These are phyloP conservation scores for Penicillium sclerotigenum DNA, from an alignment of 2,329 filamentous ascomycete species.

Conservation along the genomic window DNA sequence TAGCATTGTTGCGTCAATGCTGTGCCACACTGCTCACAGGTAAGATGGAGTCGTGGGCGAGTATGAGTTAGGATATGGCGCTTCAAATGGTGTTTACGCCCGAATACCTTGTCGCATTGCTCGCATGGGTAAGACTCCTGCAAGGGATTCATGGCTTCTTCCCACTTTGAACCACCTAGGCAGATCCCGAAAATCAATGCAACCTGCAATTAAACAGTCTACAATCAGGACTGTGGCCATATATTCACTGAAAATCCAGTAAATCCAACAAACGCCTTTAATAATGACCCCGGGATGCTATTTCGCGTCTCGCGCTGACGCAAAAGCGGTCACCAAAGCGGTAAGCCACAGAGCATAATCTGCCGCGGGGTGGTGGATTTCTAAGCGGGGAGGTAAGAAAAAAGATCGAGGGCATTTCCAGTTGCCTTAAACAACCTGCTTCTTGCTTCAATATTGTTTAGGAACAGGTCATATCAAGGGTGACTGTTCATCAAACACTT, in stretches of 20 bases:
- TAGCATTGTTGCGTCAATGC: not conserved
- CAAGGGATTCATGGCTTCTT: not conserved
- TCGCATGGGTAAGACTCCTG: not conserved
- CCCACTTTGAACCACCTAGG: not conserved
- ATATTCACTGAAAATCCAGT: not conserved
- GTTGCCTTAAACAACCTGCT: not conserved
- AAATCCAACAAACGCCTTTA: not conserved
- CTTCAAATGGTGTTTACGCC: conserved; percentile 4
- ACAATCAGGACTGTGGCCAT: not conserved
- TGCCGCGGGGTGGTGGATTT: conserved; percentile 25
- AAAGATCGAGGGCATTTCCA: conserved; percentile 17
- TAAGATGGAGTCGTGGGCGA: not conserved
- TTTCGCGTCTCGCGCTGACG: not conserved
- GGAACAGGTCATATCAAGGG: not conserved
- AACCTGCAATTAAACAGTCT: not conserved
- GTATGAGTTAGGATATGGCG: conserved; percentile 3
- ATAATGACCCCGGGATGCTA: too few species aligned
- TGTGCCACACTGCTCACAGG: conserved; percentile 1
- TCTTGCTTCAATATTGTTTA: not conserved
- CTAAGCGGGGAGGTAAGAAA: conserved; percentile 24
- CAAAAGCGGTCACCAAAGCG: conserved; percentile 4
- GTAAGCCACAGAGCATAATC: not conserved
- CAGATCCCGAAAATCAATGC: not conserved
- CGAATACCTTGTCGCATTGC: conserved; percentile 4
- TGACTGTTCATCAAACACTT: not conserved